Percentiles rank a stretch among this genome's conserved stretches.
Conservation (phyloP, 345 rosid genomes). For the Brassica nigra region DNA sequence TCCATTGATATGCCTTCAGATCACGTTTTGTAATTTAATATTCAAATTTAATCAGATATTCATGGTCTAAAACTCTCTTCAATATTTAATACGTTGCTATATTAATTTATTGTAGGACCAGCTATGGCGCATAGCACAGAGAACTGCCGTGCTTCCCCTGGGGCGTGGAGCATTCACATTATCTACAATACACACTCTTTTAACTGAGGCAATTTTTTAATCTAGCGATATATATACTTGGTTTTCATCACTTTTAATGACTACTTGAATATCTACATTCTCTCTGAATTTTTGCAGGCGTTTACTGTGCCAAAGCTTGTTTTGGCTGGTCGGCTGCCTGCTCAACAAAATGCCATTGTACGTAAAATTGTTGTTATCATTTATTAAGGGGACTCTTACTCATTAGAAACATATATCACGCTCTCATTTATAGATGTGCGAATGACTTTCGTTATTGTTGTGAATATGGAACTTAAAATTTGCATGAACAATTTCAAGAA, state of each 20-base stretch:
- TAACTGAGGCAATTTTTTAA: conserved; percentile 66
- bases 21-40: conserved; percentile 3
- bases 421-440: conserved; percentile 7
- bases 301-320: conserved; percentile 97
- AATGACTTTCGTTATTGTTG: conserved; percentile 4
- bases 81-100: conserved; percentile 8
- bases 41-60: neutral
- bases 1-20: conserved; percentile 11
- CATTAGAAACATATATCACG: neutral
- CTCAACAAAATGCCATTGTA: conserved; percentile 99
- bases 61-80: conserved; percentile 5
- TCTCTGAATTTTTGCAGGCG: conserved; percentile 56
- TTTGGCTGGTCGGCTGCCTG: conserved; percentile 94
- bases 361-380: conserved; percentile 38
- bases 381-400: conserved; percentile 7
- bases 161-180: conserved; percentile 99
- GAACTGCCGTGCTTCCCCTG: conserved; percentile 93
- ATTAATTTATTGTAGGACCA: conserved; percentile 64
- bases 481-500: conserved; percentile 8
- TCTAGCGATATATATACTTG: conserved; percentile 8
- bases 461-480: conserved; percentile 20
- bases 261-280: conserved; percentile 30
- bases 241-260: conserved; percentile 16
- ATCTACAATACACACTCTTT: conserved; percentile 86
- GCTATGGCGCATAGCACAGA: conserved; percentile 94